These are phyloP conservation scores for Bryoerythrophyllum caledonicum DNA, from an alignment of 225 moss, liverwort and hornwort species.

Conservation along the genomic window DNA sequence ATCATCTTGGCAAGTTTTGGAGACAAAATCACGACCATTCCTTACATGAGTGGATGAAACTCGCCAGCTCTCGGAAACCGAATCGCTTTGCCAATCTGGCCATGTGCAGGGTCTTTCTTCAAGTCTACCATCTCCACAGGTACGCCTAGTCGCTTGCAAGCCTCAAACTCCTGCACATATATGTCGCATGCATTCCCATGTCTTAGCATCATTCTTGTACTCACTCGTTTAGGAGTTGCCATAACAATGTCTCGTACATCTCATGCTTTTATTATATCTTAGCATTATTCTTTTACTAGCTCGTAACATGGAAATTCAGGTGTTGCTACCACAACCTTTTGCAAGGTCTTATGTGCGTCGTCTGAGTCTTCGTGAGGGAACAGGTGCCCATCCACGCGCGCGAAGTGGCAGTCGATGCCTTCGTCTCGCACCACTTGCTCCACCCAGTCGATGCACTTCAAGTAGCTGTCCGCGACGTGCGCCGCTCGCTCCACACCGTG, in stretches of 20 bases:
- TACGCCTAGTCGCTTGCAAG: constrained; percentile 36
- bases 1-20: not conserved
- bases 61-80: constrained; percentile 29
- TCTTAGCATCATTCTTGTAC: not conserved
- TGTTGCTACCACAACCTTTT: constrained; percentile 20
- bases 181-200: not conserved
- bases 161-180: constrained; percentile 39
- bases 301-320: not conserved
- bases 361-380: constrained; percentile 47
- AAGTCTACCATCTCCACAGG: constrained; percentile 41
- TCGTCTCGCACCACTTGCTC: constrained; percentile 40
- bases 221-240: not conserved
- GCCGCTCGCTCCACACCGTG: constrained; percentile 26
- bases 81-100: constrained; percentile 33
- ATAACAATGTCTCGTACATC: constrained; percentile 21
- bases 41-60: constrained; percentile 47
- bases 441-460: constrained; percentile 42
- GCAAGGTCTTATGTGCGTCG: constrained; percentile 22
- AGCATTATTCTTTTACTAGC: not conserved
- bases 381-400: constrained; percentile 35
- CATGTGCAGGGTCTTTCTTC: constrained; percentile 33
- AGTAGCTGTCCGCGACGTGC: constrained; percentile 40
- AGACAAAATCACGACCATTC: not conserved
- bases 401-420: constrained; percentile 40
- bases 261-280: not conserved